These are phyloP conservation scores for Nitzschia sp. DNA, from an alignment of 108 stramenopile genomes.

Conservation along the genomic window DNA sequence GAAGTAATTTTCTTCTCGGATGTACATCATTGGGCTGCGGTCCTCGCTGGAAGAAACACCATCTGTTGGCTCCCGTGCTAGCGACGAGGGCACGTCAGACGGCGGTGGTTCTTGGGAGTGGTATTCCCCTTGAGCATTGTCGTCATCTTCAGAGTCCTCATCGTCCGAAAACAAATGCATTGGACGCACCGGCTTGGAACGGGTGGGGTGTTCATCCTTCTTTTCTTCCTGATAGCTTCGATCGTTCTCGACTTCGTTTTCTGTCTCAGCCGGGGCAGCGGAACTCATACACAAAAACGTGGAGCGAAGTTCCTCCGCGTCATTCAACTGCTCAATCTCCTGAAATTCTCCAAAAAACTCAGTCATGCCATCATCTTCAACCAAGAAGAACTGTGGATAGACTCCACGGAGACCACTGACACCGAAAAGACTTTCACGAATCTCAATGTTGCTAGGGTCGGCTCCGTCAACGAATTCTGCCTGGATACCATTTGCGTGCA, in stretches of 20 bases:
- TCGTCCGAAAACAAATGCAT: no score
- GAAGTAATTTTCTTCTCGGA: background rate
- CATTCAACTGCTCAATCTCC: slow-evolving; percentile 11
- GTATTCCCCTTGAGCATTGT: no score
- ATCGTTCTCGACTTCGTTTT: background rate
- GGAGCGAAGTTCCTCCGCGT: background rate
- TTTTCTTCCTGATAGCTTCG: slow-evolving; percentile 4
- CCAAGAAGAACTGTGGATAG: slow-evolving; percentile 78
- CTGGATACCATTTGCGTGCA: slow-evolving; percentile 8
- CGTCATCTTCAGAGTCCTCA: no score
- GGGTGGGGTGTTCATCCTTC: slow-evolving; percentile 5
- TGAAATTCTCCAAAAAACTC: slow-evolving; percentile 30
- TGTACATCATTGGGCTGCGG: no score
- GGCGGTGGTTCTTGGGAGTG: no score
- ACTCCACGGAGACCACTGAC: slow-evolving; percentile 66
- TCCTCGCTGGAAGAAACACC: no score
- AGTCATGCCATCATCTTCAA: slow-evolving; percentile 39
- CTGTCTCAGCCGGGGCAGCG: background rate
- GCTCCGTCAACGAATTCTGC: slow-evolving; percentile 53
- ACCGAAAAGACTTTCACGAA: slow-evolving; percentile 57
- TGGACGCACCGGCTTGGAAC: slow-evolving; percentile 6
- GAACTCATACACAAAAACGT: background rate
- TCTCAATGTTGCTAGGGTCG: slow-evolving; percentile 38
- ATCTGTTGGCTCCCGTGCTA: no score
- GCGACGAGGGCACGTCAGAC: no score